Percentiles rank a stretch among this genome's conserved stretches.
These are phyloP conservation scores for Flaveria brownii DNA, from an alignment of 129 eudicot genomes.

Conservation along the genomic window DNA sequence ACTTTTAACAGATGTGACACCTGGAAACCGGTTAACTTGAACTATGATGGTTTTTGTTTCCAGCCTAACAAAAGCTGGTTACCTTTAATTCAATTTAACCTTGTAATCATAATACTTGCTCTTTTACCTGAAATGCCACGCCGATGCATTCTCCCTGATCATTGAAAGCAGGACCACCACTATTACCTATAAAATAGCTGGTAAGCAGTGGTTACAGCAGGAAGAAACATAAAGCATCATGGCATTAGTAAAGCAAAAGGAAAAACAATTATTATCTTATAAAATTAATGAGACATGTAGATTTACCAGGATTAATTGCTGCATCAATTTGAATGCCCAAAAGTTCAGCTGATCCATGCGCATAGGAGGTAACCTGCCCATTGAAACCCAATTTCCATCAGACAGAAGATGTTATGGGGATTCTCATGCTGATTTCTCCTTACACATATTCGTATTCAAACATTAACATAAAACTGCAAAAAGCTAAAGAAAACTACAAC, in stretches of 20 bases:
- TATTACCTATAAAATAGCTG: slow-evolving; percentile 72
- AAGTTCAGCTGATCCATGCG: slow-evolving; percentile 90
- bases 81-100: neutral
- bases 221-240: slow-evolving; percentile 25
- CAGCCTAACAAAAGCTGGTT: slow-evolving; percentile 7
- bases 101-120: slow-evolving; percentile 3
- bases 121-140: slow-evolving; percentile 93
- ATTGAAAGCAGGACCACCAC: slow-evolving; percentile 99
- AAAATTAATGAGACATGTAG: neutral
- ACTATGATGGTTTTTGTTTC: neutral
- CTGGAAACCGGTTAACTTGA: neutral
- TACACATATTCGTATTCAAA: neutral
- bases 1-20: neutral
- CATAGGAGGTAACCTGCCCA: slow-evolving; percentile 92
- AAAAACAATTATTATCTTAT: neutral
- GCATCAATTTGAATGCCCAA: slow-evolving; percentile 98
- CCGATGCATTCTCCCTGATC: slow-evolving; percentile 97
- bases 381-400: neutral
- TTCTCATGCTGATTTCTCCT: slow-evolving; percentile 2
- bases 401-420: neutral
- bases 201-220: slow-evolving; percentile 37
- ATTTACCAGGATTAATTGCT: slow-evolving; percentile 91
- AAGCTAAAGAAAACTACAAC: slow-evolving; percentile 4
- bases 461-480: neutral
- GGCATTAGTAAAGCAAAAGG: slow-evolving; percentile 17